Evolutionary conservation across 1,284 basidiomycete species (phyloP).

Genomic region (Rhodotorula mucilaginosa): DNA sequence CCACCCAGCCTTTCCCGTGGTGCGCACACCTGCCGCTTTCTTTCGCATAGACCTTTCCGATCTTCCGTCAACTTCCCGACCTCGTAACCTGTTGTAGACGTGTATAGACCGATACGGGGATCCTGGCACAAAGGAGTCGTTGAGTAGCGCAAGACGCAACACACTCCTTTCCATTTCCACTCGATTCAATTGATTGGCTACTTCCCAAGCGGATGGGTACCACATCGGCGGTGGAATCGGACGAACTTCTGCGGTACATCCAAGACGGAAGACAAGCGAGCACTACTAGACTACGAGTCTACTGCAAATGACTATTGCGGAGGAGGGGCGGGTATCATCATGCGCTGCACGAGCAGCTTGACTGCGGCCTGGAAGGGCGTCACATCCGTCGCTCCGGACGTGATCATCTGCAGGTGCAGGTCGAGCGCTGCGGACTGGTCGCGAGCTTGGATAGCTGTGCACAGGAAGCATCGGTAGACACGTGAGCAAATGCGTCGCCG

Average conservation of each 20-base stretch:
- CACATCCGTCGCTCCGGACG: slow-evolving; percentile 32
- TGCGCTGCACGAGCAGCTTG: slow-evolving; percentile 39
- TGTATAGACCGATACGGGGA: too few species aligned
- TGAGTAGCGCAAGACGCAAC: too few species aligned
- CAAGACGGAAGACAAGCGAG: background rate
- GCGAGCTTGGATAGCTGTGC: slow-evolving; percentile 40
- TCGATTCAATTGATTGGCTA: too few species aligned
- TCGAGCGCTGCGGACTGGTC: slow-evolving; percentile 40
- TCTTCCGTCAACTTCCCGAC: background rate
- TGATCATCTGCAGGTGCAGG: slow-evolving; percentile 40
- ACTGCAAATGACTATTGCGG: background rate
- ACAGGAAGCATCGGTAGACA: background rate
- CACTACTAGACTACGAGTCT: background rate
- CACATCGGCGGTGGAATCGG: background rate
- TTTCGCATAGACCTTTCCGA: background rate
- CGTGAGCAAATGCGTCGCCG: too few species aligned
- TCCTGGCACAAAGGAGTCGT: too few species aligned
- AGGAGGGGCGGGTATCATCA: slow-evolving; percentile 2
- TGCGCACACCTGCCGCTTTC: background rate
- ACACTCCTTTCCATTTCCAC: too few species aligned
- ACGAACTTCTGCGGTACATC: background rate
- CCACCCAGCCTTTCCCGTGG: slow-evolving; percentile 1
- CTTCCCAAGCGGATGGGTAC: too few species aligned
- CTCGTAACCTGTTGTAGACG: too few species aligned
- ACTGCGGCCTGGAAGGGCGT: slow-evolving; percentile 43